Conservation (phyloP, 2,329 filamentous ascomycete genomes). For the Ophiobolus disseminans region DNA sequence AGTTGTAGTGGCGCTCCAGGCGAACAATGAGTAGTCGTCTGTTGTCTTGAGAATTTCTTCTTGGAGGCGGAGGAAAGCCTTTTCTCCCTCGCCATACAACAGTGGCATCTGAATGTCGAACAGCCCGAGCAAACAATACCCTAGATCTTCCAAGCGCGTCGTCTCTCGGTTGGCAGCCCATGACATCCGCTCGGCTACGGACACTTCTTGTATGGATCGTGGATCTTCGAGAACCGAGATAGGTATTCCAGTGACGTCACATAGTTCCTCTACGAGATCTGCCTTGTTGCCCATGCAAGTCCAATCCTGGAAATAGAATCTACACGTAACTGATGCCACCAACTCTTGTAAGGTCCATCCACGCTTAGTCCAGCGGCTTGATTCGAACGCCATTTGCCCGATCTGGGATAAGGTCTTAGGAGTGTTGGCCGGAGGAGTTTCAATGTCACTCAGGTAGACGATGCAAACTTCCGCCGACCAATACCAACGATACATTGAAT, state of each 20-base stretch:
- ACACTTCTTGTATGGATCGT: slow-evolving; percentile 22
- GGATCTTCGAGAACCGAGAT: slow-evolving; percentile 28
- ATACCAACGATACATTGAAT: slow-evolving; percentile 38
- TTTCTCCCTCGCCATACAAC: slow-evolving; percentile 38
- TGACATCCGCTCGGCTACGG: slow-evolving; percentile 36
- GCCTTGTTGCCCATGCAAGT: slow-evolving; percentile 35
- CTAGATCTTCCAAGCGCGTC: slow-evolving; percentile 36
- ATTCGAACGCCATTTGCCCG: slow-evolving; percentile 21
- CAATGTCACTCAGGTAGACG: slow-evolving; percentile 28
- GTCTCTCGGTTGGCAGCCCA: slow-evolving; percentile 38
- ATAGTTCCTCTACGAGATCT: slow-evolving; percentile 31
- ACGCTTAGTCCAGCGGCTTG: slow-evolving; percentile 31
- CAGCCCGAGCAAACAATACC: slow-evolving; percentile 40
- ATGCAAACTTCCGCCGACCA: slow-evolving; percentile 26
- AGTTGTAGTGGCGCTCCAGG: slow-evolving; percentile 25
- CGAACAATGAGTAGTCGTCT: slow-evolving; percentile 38
- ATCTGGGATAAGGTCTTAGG: slow-evolving; percentile 20
- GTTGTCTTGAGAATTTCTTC: slow-evolving; percentile 38
- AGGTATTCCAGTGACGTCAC: slow-evolving; percentile 34
- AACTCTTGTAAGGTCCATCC: slow-evolving; percentile 44
- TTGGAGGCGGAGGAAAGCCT: slow-evolving; percentile 36
- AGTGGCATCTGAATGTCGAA: slow-evolving; percentile 43
- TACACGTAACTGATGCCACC: slow-evolving; percentile 29
- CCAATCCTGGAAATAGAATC: slow-evolving; percentile 37
- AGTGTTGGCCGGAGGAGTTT: slow-evolving; percentile 3